A percentile compares a stretch with the other conserved stretches of the same genome.
Evolutionary conservation across 768 basidiomycete species (phyloP).

Genomic region (Scleroderma bovista): DNA sequence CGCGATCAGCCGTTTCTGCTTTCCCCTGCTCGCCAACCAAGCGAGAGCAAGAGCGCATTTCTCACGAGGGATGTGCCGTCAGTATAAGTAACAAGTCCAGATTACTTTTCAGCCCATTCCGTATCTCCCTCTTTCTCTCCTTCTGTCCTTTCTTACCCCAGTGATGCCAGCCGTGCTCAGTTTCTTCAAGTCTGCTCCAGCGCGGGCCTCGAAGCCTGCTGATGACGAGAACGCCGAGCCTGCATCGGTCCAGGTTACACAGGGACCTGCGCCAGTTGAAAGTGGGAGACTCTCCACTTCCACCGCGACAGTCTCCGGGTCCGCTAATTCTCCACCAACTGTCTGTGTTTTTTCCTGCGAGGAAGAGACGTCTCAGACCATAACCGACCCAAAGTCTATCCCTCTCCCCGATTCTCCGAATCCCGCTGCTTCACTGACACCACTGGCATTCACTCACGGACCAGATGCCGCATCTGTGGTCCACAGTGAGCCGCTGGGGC

Average conservation of each 20-base stretch:
- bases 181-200: not conserved
- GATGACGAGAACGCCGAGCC: not conserved
- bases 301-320: slow-evolving; percentile 11
- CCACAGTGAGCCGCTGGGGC: slow-evolving; percentile 12
- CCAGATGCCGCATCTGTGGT: slow-evolving; percentile 5
- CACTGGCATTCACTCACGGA: slow-evolving; percentile 8
- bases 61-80: not conserved
- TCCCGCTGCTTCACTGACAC: slow-evolving; percentile 13
- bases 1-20: not conserved
- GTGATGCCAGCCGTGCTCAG: not conserved
- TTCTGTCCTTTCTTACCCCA: not conserved
- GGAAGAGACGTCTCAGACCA: not conserved
- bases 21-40: not conserved
- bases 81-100: slow-evolving; percentile 1
- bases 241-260: not conserved
- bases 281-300: not conserved
- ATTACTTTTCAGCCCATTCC: not conserved
- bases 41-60: not conserved
- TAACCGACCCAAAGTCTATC: not conserved
- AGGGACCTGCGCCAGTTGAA: not conserved
- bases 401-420: slow-evolving; percentile 17
- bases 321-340: slow-evolving; percentile 17
- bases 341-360: slow-evolving; percentile 12
- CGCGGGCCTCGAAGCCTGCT: not conserved
- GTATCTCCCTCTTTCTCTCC: not conserved